Conservation (phyloP, 352 stramenopile species). For the Phytophthora hybrid region DNA sequence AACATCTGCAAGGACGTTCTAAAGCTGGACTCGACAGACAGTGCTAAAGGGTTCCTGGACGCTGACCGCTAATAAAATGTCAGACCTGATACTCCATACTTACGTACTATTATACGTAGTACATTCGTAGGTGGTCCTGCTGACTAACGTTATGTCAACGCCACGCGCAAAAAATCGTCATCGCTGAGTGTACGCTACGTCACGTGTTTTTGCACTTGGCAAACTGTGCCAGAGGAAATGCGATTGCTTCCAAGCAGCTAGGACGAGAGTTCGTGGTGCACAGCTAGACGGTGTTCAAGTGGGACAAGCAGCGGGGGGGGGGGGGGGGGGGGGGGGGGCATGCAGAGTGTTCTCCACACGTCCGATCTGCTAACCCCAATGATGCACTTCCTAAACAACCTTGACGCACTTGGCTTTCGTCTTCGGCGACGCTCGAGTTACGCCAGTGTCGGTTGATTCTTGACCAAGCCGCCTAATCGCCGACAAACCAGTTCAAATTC, state of each 20-base stretch:
- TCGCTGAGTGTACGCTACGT: not conserved
- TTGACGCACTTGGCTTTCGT: constrained; percentile 6
- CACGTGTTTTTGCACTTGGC: not conserved
- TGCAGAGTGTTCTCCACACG: not conserved
- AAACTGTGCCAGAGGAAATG: not conserved
- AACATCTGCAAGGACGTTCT: too few relatives aligned
- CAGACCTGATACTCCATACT: too few relatives aligned
- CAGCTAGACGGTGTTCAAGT: constrained; percentile 2
- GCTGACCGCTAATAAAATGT: too few relatives aligned
- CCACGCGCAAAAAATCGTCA: not conserved
- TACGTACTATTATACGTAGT: too few relatives aligned
- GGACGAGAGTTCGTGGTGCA: not conserved
- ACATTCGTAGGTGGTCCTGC: too few relatives aligned
- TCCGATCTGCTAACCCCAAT: not conserved
- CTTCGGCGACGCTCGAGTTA: not conserved
- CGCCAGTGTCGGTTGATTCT: not conserved
- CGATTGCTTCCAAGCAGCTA: not conserved
- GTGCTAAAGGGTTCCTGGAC: too few relatives aligned
- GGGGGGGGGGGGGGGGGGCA: too few relatives aligned
- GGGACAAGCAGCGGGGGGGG: not conserved
- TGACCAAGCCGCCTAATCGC: not conserved
- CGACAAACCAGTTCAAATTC: too few relatives aligned
- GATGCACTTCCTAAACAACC: not conserved
- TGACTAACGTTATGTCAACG: not conserved
- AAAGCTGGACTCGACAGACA: too few relatives aligned